These are phyloP conservation scores for Camellia oleifera DNA, from an alignment of 179 eudicot species.

Conservation along the genomic window DNA sequence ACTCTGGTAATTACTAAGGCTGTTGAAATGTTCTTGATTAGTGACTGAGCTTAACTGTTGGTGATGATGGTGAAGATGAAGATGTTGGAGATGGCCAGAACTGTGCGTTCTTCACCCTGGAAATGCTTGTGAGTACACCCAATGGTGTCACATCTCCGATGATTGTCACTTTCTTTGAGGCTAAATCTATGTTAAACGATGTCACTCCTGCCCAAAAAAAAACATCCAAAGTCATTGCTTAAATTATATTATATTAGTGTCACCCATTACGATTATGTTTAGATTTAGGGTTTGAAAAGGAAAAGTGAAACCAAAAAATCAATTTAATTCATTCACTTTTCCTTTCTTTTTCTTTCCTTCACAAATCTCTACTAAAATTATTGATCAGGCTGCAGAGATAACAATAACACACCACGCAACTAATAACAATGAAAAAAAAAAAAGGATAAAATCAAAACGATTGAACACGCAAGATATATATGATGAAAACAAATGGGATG, in stretches of 20 bases:
- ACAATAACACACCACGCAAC: too few species aligned
- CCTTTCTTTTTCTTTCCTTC: too few species aligned
- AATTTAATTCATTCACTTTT: too few species aligned
- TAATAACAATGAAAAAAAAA: too few species aligned
- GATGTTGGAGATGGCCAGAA: slow-evolving; percentile 74
- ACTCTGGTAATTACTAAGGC: not conserved
- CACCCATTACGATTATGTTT: too few species aligned
- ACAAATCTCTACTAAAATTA: too few species aligned
- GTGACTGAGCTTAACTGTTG: slow-evolving; percentile 14
- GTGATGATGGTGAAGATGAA: slow-evolving; percentile 30
- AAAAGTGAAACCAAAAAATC: too few species aligned
- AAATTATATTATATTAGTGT: not conserved
- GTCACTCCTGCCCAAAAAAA: slow-evolving; percentile 54
- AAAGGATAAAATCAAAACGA: too few species aligned
- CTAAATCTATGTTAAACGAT: slow-evolving; percentile 75
- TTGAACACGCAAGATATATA: too few species aligned
- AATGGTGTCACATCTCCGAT: slow-evolving; percentile 68
- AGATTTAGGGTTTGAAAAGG: too few species aligned
- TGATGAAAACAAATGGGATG: too few species aligned
- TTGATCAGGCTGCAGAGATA: too few species aligned
- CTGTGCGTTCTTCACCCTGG: slow-evolving; percentile 84
- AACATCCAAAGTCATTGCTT: not conserved
- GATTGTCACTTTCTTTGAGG: slow-evolving; percentile 71
- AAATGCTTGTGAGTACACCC: slow-evolving; percentile 64
- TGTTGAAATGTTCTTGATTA: slow-evolving; percentile 15